These are phyloP conservation scores for Trichoderma sp. DNA, from an alignment of 2,329 filamentous ascomycete species.

Conservation along the genomic window DNA sequence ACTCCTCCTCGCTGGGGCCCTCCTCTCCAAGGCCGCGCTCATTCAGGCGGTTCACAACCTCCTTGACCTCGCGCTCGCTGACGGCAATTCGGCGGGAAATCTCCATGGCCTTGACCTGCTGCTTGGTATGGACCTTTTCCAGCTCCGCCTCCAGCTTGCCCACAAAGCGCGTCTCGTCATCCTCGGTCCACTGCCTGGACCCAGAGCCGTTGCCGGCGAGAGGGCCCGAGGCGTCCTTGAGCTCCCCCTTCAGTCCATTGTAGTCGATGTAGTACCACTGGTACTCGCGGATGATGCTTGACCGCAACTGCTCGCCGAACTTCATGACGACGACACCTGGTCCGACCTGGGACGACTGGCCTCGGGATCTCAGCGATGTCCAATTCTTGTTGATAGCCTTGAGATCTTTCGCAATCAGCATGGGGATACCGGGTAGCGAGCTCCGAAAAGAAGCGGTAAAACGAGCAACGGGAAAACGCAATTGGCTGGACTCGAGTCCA, in stretches of 20 bases:
- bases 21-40: conserved; percentile 59
- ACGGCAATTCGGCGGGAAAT: conserved; percentile 87
- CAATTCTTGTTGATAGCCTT: conserved; percentile 47
- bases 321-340: conserved; percentile 66
- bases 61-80: conserved; percentile 85
- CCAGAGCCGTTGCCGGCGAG: conserved; percentile 45
- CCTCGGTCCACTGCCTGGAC: conserved; percentile 77
- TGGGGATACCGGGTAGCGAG: conserved; percentile 32
- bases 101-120: conserved; percentile 95
- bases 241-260: conserved; percentile 83
- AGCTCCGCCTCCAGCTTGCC: conserved; percentile 84
- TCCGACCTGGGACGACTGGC: conserved; percentile 39
- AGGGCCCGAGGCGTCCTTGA: conserved; percentile 70
- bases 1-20: conserved; percentile 83
- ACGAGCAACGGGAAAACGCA: neutral
- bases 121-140: conserved; percentile 96
- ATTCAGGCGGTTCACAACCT: conserved; percentile 77
- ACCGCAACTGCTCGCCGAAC: conserved; percentile 96
- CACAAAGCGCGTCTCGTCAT: conserved; percentile 89
- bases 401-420: conserved; percentile 58
- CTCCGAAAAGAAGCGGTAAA: neutral
- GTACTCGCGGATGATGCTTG: conserved; percentile 95
- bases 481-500: neutral
- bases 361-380: conserved; percentile 38
- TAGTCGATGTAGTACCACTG: conserved; percentile 99